Base-by-base conservation (phyloP, 768 basidiomycete genomes). In the Suillus plorans region DNA sequence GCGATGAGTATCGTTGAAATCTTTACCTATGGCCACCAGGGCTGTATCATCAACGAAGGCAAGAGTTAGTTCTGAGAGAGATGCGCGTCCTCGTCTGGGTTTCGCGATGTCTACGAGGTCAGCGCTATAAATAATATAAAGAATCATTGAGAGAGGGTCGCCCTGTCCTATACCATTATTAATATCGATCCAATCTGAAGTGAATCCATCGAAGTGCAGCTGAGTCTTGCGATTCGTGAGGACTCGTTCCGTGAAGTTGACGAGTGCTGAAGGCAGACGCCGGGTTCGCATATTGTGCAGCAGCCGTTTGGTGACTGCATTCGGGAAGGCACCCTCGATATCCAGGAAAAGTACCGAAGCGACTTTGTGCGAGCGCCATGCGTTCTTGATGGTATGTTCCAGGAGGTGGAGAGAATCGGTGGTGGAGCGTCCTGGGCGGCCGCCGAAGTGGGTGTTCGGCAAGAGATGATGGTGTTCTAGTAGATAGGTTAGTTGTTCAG, bases 101-200 rank as follows among this genome's bases (percentile, higher is more conserved):
- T 60, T 62, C 0, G 75, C 64, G 0, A 60, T 34, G 0, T 70
- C 52, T 0, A 70, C 22, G 0, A 77, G 63, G 60, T 69, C 64
- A 1, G 77, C 10, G 55, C 78, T 80, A 67, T 76, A 79, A 16
- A 78, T 71, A 14, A 73, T 69, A 53, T 76, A 78, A 0, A 75
- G 57, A 0, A 78, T 64, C 52, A 73, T 72, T 0, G 77, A 76
- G 1, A 73, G 62, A 0, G 75, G 77, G 64, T 76, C 71, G 0
- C 80, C 79, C 64, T 80, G 75, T 2, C 74, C 73, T 1, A 78
- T 73, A 0, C 79, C 39, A 5, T 41, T 41, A 71, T 73, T 0
- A 10, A 65, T 13, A 64, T 66, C 0, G 60, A 65, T 60, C 63
- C 68, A 70, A 0, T 69, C 63, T 0, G 70, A 76, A 0, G 20